These are phyloP conservation scores for Decorospora gaudefroyi DNA, from an alignment of 2,329 filamentous ascomycete species.

Conservation along the genomic window DNA sequence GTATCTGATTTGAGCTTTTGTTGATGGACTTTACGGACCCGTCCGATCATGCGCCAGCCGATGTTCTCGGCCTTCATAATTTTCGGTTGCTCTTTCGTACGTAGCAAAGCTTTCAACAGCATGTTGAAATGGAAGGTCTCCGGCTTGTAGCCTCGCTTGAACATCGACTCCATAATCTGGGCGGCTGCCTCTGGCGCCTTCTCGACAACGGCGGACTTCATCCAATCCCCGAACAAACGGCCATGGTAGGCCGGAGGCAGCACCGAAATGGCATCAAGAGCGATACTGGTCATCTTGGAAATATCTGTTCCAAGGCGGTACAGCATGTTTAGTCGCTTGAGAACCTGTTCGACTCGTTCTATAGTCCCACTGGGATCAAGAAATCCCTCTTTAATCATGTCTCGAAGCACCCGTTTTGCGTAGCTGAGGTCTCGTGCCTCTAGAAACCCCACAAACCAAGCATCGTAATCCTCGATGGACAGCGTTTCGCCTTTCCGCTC, in stretches of 20 bases:
- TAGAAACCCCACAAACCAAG: constrained; percentile 72
- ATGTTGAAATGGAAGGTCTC: constrained; percentile 80
- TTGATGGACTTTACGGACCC: constrained; percentile 13
- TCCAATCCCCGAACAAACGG: constrained; percentile 86
- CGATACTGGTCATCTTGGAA: constrained; percentile 36
- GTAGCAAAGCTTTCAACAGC: constrained; percentile 76
- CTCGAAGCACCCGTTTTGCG: constrained; percentile 77
- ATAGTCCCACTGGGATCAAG: constrained; percentile 49
- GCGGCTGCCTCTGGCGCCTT: constrained; percentile 64
- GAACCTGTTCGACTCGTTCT: constrained; percentile 21
- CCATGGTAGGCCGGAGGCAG: constrained; percentile 65
- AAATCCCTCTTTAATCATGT: constrained; percentile 73
- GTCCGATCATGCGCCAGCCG: constrained; percentile 45
- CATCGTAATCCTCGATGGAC: constrained; percentile 75
- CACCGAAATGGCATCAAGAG: constrained; percentile 52
- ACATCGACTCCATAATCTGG: constrained; percentile 76
- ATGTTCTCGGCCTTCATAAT: constrained; percentile 43
- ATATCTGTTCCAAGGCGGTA: constrained; percentile 39
- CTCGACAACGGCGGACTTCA: constrained; percentile 78
- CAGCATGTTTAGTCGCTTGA: constrained; percentile 35
- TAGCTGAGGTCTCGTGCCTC: constrained; percentile 66
- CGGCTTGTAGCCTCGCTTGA: constrained; percentile 67
- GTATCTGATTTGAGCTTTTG: background rate
- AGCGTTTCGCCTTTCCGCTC: constrained; percentile 62
- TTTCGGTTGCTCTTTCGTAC: constrained; percentile 44